Conservation (phyloP, 805 yeast species). For the Phaffomyces thermotolerans region DNA sequence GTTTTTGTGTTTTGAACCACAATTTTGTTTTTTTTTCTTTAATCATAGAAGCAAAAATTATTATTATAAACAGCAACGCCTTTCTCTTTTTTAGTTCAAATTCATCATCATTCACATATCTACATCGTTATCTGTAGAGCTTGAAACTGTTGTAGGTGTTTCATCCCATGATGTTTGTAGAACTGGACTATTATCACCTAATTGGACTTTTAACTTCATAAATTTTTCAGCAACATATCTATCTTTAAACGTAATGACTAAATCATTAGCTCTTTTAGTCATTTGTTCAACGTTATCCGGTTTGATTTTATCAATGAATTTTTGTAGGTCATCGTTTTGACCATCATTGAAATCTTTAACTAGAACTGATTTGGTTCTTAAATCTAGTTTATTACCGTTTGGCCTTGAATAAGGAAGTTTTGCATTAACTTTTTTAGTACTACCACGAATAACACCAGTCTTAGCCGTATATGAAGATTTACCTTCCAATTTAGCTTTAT, state of each 20-base stretch:
- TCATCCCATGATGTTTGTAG: constrained; percentile 20
- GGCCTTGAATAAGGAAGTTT: constrained; percentile 17
- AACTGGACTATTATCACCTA: constrained; percentile 3
- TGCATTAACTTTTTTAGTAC: neutral
- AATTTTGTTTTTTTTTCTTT: too few relatives aligned
- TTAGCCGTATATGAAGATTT: neutral
- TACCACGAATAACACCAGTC: constrained; percentile 5
- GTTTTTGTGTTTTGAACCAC: neutral
- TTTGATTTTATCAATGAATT: constrained; percentile 11
- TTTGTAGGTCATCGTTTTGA: constrained; percentile 10
- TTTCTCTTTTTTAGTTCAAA: too few relatives aligned
- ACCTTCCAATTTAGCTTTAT: constrained; percentile 16
- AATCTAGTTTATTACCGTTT: constrained; percentile 13
- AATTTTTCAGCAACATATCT: constrained; percentile 21
- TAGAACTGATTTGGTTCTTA: constrained; percentile 19
- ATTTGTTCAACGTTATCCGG: constrained; percentile 7
- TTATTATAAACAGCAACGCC: neutral
- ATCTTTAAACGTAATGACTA: constrained; percentile 17
- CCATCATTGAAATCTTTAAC: constrained; percentile 14
- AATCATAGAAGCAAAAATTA: neutral
- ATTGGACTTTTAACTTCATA: constrained; percentile 8
- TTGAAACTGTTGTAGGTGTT: constrained; percentile 5
- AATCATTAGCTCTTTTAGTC: constrained; percentile 1
- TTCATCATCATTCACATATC: neutral
- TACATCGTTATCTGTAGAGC: neutral